Evolutionary conservation across 2,329 filamentous ascomycete genomes (phyloP).

Genomic region (Hypoxylon sp.): DNA sequence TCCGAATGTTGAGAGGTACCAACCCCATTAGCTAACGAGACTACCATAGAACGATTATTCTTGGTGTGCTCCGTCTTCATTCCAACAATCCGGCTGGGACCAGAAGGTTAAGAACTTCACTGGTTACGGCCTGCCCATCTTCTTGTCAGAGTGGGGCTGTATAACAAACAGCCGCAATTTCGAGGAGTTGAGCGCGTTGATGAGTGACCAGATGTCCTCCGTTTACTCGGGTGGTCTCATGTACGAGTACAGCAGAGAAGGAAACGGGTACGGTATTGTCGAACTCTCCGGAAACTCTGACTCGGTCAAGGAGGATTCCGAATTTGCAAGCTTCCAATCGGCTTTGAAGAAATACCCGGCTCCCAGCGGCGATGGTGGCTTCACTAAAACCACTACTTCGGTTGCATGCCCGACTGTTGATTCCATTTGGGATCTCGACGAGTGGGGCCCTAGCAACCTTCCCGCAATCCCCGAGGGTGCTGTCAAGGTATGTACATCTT

Average conservation of each 20-base stretch:
- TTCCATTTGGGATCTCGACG: slow-evolving; percentile 65
- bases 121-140: slow-evolving; percentile 89
- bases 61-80: slow-evolving; percentile 81
- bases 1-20: too few relatives aligned
- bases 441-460: slow-evolving; percentile 59
- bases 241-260: slow-evolving; percentile 92
- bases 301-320: slow-evolving; percentile 69
- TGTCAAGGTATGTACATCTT: slow-evolving; percentile 51
- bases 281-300: slow-evolving; percentile 68
- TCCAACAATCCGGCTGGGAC: slow-evolving; percentile 82
- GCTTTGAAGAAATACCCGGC: slow-evolving; percentile 65
- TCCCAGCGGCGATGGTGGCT: slow-evolving; percentile 67
- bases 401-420: slow-evolving; percentile 66
- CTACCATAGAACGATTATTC: slow-evolving; percentile 80
- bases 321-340: slow-evolving; percentile 71
- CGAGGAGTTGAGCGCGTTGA: slow-evolving; percentile 82
- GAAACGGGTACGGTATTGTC: slow-evolving; percentile 85
- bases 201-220: slow-evolving; percentile 83
- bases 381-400: slow-evolving; percentile 62
- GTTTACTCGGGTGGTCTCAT: slow-evolving; percentile 97
- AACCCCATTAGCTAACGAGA: slow-evolving; percentile 35
- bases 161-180: slow-evolving; percentile 85
- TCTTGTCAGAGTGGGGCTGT: slow-evolving; percentile 97
- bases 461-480: slow-evolving; percentile 68
- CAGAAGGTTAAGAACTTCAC: slow-evolving; percentile 90